Base-by-base conservation (phyloP, 1,139 yeast species). In the Suhomyces bolitotheri region DNA sequence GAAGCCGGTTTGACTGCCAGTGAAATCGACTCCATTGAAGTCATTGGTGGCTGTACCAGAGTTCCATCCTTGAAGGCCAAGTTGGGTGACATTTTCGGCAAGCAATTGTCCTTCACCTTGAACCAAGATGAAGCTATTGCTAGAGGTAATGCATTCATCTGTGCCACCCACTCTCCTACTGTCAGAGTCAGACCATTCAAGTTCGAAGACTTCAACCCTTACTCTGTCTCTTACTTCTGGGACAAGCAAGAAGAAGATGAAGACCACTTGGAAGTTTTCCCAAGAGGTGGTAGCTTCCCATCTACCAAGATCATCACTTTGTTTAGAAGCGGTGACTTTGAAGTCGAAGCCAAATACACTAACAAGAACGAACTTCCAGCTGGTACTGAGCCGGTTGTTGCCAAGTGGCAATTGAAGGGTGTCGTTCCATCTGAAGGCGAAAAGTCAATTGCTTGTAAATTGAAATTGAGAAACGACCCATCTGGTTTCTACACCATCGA, bases 101-200 rank as follows among this genome's bases (percentile, higher is more conserved):
- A 88, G 76, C 83, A 74, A 53, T 77, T 92, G 60, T 87, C 97
- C 29, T 86, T 87, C 74, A 94, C 97, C 53, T 80, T 94, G 70
- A 92, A 94, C 78, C 97, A 90, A 74, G 99, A 92, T 62, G 99
- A 92, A 77, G 97, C 98, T 46, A 84, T 90, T 64, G 97, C 98
- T 44, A 86, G 94, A 68, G 99, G 99, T 75, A 95, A 96, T 53
- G 97, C 99, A 38, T 94, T 92, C 71, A 87, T 94, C 58, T 92
- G 98, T 69, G 99, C 98, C 53, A 87, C 90, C 71, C 97, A 90
- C 77, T 92, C 98, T 20, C 98, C 98, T 68, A 90, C 97, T 50
- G 82, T 92, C 58, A 86, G 98, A 73, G 98, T 94, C 39, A 85
- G 97, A 71, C 97, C 97, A 54, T 92, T 92, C 83, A 92, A 90